Evolutionary conservation across 495 filamentous ascomycete species (phyloP), one percentile per base, ranked within the genome.

Genomic region (Penicillium desertorum): DNA sequence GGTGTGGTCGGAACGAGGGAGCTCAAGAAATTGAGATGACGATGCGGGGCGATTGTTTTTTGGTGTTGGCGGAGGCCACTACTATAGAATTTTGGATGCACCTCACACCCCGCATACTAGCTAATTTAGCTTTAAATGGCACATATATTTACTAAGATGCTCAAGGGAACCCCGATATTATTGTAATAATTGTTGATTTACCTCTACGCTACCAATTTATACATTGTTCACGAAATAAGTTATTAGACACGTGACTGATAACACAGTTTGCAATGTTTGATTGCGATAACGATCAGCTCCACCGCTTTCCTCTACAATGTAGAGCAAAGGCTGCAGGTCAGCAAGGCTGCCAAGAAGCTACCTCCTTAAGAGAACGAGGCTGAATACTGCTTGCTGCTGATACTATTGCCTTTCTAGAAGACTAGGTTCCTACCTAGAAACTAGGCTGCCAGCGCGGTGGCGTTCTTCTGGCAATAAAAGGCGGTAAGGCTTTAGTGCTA

Each of bases 1-100:
- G 19, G 46, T 48, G 56, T 41, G 50, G 36, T 45, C 46, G 30
- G 45, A 22, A 48, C 32, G 54, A 44, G 46, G 59, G 48, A 62
- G 63, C 61, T 69, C 65, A 60, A 70, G 43, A 70, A 70, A 68
- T 66, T 66, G 63, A 64, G 66, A 62, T 66, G 62, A 64, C 62
- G 64, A 70, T 68, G 70, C 67, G 70, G 70, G 70, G 72, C 70
- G 62, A n/a, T 44, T 50, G 61, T 55, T 64, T 60, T 59, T 58
- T 42, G 43, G 54, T 62, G 43, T 59, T 48, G 45, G 57, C 36
- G 58, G 63, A 30, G 41, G 54, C 42, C 45, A 30, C 53, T 36
- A 58, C 55, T 48, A 58, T 58, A 32, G 27, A 20, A 45, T 5
- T 34, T 8, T 36, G 39, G 23, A 45, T 32, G 29, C 25, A 14